Evolutionary conservation across 2,329 filamentous ascomycete genomes (phyloP).

Genomic region (Cytospora piceae): DNA sequence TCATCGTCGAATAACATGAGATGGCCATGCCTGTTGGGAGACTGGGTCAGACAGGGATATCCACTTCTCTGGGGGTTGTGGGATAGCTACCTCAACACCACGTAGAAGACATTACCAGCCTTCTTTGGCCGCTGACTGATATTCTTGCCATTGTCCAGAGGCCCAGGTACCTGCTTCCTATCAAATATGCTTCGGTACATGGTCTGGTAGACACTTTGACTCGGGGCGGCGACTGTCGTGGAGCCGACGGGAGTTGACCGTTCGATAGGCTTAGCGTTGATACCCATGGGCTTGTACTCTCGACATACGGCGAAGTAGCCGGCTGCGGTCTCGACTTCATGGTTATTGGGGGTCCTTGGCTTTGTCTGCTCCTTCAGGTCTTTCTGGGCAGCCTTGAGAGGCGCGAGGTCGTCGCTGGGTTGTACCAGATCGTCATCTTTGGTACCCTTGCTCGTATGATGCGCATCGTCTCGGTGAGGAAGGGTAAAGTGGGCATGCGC

Average conservation of each 20-base stretch:
- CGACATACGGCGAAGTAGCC: constrained; percentile 95
- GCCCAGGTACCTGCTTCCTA: constrained; percentile 60
- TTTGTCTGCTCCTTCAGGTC: constrained; percentile 64
- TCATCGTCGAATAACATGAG: constrained; percentile 97
- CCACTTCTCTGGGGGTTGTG: neutral
- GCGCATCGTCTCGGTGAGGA: constrained; percentile 54
- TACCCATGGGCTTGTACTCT: constrained; percentile 87
- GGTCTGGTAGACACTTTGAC: constrained; percentile 93
- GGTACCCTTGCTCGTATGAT: constrained; percentile 36
- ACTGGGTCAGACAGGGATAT: constrained; percentile 25
- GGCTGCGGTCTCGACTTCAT: constrained; percentile 78
- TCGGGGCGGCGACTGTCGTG: constrained; percentile 73
- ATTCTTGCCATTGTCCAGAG: constrained; percentile 52
- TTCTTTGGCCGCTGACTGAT: constrained; percentile 60
- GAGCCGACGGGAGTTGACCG: constrained; percentile 79
- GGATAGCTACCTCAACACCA: constrained; percentile 74
- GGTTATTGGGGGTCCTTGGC: constrained; percentile 48
- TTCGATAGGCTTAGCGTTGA: constrained; percentile 92
- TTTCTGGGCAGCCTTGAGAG: constrained; percentile 64
- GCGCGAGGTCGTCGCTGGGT: constrained; percentile 66
- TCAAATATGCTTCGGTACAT: constrained; percentile 98
- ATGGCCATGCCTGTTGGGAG: constrained; percentile 75
- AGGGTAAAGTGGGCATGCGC: constrained; percentile 71
- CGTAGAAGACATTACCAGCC: constrained; percentile 89
- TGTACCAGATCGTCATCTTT: constrained; percentile 52